Evolutionary conservation across 2,329 filamentous ascomycete genomes (phyloP).

Genomic region (Zalaria sp.): DNA sequence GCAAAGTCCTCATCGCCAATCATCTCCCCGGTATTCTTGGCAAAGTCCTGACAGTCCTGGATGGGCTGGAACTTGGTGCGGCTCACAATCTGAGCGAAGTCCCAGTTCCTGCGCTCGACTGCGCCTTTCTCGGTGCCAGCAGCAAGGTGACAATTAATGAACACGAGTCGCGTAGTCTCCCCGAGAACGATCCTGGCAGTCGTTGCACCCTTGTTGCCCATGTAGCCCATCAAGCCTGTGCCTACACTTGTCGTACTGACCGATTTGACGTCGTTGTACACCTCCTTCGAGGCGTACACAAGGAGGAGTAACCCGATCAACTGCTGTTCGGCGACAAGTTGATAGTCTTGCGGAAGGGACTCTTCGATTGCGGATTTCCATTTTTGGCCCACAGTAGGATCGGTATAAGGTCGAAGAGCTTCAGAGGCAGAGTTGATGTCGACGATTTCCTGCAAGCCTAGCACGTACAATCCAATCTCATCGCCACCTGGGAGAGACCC

Average conservation of each 20-base stretch:
- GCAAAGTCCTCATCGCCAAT: slow-evolving; percentile 87
- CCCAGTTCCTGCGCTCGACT: slow-evolving; percentile 79
- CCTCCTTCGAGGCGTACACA: slow-evolving; percentile 67
- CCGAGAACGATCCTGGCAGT: slow-evolving; percentile 70
- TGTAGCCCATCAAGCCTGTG: slow-evolving; percentile 80
- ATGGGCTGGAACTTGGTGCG: slow-evolving; percentile 70
- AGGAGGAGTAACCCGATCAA: slow-evolving; percentile 74
- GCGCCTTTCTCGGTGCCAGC: slow-evolving; percentile 68
- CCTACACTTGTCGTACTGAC: slow-evolving; percentile 74
- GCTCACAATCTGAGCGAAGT: slow-evolving; percentile 61
- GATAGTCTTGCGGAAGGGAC: slow-evolving; percentile 63
- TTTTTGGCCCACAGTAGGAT: slow-evolving; percentile 54
- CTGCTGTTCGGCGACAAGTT: slow-evolving; percentile 66
- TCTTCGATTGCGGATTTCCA: slow-evolving; percentile 69
- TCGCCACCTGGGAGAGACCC: slow-evolving; percentile 40
- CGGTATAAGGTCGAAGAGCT: slow-evolving; percentile 62
- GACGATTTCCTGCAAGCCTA: slow-evolving; percentile 86
- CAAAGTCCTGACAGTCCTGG: slow-evolving; percentile 46
- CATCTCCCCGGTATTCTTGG: slow-evolving; percentile 43
- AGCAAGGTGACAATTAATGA: slow-evolving; percentile 82
- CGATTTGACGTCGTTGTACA: slow-evolving; percentile 62
- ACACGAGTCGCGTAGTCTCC: slow-evolving; percentile 77
- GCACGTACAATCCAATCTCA: slow-evolving; percentile 75
- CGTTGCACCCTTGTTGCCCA: slow-evolving; percentile 92
- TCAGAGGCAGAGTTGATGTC: slow-evolving; percentile 70